phyloP scores from a whole-genome alignment of 2,329 filamentous ascomycete species.

The Cryoendolithus antarcticus region DNA sequence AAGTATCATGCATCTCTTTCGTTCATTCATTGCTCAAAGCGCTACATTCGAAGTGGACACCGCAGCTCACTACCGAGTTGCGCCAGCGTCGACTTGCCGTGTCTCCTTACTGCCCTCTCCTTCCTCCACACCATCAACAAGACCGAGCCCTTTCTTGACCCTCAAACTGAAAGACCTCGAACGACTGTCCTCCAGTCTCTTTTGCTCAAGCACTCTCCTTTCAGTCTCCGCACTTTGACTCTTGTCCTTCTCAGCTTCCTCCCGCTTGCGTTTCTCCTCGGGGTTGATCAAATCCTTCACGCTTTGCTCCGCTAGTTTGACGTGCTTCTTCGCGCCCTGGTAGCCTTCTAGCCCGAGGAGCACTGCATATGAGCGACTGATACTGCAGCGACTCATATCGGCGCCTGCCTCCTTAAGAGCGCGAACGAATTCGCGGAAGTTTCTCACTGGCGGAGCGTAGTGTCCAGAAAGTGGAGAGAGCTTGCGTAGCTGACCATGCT shows the following conservation, averaged over 20 bases:
- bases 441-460: conserved; percentile 71
- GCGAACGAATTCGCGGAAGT: conserved; percentile 71
- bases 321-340: conserved; percentile 52
- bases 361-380: conserved; percentile 71
- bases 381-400: conserved; percentile 66
- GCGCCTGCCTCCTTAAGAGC: conserved; percentile 60
- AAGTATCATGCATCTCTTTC: too few species aligned
- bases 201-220: conserved; percentile 37
- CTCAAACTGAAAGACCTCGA: conserved; percentile 24
- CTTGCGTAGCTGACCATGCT: conserved; percentile 62
- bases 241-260: conserved; percentile 43
- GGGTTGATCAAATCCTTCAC: conserved; percentile 51
- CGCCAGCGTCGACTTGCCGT: too few species aligned
- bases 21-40: too few species aligned
- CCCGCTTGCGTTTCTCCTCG: conserved; percentile 39
- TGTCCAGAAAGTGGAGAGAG: conserved; percentile 61
- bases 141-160: conserved; percentile 16
- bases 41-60: too few species aligned
- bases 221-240: conserved; percentile 49
- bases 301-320: conserved; percentile 43
- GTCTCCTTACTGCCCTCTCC: conserved; percentile 11
- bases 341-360: conserved; percentile 75
- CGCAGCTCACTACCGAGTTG: too few species aligned
- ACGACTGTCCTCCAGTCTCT: conserved; percentile 21
- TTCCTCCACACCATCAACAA: conserved; percentile 6